Conservation (phyloP, 371 early-diverging fungal genomes). For the Mucor saturninus region DNA sequence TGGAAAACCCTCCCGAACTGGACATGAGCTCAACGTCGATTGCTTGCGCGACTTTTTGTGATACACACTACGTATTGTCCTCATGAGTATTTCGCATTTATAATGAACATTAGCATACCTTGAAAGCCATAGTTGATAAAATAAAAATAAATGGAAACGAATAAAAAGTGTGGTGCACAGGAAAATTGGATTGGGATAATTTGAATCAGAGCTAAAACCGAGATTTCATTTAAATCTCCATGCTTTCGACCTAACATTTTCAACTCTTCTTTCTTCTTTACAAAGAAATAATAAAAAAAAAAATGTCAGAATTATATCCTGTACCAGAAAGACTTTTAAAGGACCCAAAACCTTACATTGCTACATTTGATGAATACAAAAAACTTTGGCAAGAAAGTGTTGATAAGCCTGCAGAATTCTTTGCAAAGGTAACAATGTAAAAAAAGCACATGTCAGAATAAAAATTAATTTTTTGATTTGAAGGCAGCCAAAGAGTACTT, state of each 20-base stretch:
- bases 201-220: not conserved
- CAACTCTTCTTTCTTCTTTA: not conserved
- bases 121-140: not conserved
- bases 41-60: constrained; percentile 78
- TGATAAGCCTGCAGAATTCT: constrained; percentile 73
- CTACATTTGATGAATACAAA: constrained; percentile 57
- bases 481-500: constrained; percentile 76
- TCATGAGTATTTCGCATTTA: not conserved
- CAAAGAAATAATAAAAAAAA: not conserved
- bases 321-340: constrained; percentile 13
- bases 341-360: constrained; percentile 8
- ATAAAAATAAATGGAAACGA: not conserved
- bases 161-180: no score
- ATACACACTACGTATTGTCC: constrained; percentile 57
- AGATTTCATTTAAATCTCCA: not conserved
- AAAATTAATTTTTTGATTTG: not conserved
- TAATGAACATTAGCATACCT: not conserved
- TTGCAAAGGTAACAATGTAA: constrained; percentile 61
- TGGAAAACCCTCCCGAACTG: constrained; percentile 77
- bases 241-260: not conserved
- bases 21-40: constrained; percentile 90
- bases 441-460: not conserved
- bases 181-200: not conserved
- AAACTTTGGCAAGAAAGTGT: constrained; percentile 71
- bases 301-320: constrained; percentile 6